A percentile compares a stretch with the other conserved stretches of the same genome.
Conservation (phyloP, 306 rosid species). For the Prunus mongolica region DNA sequence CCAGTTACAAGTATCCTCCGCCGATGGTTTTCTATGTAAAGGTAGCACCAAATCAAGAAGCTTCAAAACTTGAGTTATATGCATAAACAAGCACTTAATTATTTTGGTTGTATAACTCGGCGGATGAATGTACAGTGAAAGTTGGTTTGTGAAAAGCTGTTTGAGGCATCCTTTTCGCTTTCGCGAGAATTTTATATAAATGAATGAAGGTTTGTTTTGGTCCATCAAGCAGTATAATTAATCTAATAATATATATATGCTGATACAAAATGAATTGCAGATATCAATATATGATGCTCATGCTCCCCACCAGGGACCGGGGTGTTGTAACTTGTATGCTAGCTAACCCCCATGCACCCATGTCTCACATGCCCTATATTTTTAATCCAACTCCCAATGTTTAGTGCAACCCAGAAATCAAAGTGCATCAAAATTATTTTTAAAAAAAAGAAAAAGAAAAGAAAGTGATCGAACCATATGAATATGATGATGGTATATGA, state of each 20-base stretch:
- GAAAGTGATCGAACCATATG: not conserved
- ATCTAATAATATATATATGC: too few species aligned
- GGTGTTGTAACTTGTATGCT: not conserved
- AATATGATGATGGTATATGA: not conserved
- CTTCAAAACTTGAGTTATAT: constrained; percentile 25
- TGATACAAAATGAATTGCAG: not conserved
- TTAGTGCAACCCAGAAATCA: not conserved
- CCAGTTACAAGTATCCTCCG: constrained; percentile 46
- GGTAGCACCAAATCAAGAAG: constrained; percentile 30
- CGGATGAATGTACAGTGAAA: constrained; percentile 1
- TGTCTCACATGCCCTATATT: not conserved
- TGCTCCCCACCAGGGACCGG: not conserved
- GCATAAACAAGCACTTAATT: too few species aligned
- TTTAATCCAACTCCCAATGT: not conserved
- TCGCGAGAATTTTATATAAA: not conserved
- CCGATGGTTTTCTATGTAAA: constrained; percentile 29
- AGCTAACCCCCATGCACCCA: not conserved
- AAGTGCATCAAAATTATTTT: not conserved
- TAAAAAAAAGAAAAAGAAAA: not conserved
- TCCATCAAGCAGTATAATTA: not conserved
- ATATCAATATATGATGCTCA: not conserved
- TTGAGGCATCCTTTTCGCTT: not conserved
- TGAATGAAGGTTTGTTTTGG: not conserved
- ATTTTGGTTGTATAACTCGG: not conserved
- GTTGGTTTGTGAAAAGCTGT: not conserved